Conservation (phyloP, 371 early-diverging fungal species). For the Blakeslea trispora region DNA sequence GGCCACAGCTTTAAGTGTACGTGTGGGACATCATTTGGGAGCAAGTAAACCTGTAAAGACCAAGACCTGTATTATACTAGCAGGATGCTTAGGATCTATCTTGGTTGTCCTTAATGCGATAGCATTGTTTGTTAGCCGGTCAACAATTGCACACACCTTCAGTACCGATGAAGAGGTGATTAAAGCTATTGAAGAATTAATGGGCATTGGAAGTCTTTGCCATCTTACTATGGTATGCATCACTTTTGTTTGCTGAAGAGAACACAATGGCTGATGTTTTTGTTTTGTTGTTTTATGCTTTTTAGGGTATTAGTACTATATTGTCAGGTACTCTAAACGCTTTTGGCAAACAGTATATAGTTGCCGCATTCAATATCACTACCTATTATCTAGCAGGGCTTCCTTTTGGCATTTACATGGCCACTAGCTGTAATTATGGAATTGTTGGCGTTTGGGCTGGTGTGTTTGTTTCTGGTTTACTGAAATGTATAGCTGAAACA, state of each 20-base stretch:
- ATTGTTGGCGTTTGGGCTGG: conserved; percentile 44
- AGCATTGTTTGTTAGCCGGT: conserved; percentile 23
- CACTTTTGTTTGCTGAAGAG: not conserved
- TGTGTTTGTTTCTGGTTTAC: conserved; percentile 34
- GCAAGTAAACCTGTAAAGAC: conserved; percentile 33
- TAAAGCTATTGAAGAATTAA: conserved; percentile 48
- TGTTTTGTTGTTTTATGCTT: not conserved
- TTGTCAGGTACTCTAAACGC: conserved; percentile 41
- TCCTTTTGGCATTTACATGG: conserved; percentile 43
- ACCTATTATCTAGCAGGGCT: conserved; percentile 40
- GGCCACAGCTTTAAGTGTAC: conserved; percentile 33
- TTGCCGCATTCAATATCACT: conserved; percentile 36
- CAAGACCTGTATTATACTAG: conserved; percentile 23
- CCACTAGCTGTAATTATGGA: conserved; percentile 30
- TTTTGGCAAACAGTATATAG: conserved; percentile 40
- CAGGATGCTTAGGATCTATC: conserved; percentile 17
- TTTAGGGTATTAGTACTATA: conserved; percentile 37
- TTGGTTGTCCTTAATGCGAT: conserved; percentile 25
- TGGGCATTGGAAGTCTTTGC: conserved; percentile 75
- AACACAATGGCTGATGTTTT: no score
- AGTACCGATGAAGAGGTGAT: conserved; percentile 55
- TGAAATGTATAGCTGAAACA: conserved; percentile 35
- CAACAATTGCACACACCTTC: conserved; percentile 37
- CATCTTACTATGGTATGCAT: conserved; percentile 57
- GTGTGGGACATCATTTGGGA: conserved; percentile 45